These are phyloP conservation scores for Pichia gijzeniarum DNA, from an alignment of 805 yeast species.

Conservation along the genomic window DNA sequence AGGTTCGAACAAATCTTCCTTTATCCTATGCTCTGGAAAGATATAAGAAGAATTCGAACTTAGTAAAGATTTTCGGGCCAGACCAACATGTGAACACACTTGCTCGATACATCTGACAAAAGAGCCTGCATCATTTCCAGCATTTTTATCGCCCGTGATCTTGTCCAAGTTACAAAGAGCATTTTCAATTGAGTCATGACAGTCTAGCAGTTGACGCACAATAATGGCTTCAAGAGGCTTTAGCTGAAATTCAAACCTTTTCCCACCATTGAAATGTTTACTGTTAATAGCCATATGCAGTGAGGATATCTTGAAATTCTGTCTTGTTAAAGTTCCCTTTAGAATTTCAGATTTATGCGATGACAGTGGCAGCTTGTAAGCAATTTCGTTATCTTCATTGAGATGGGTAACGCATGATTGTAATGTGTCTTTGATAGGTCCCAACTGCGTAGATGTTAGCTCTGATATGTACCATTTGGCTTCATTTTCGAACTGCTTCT, in stretches of 20 bases:
- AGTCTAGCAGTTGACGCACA: constrained; percentile 36
- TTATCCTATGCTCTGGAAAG: constrained; percentile 50
- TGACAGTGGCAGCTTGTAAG: constrained; percentile 52
- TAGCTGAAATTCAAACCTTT: constrained; percentile 33
- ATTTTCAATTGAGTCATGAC: constrained; percentile 33
- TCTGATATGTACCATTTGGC: constrained; percentile 42
- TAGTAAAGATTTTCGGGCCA: constrained; percentile 34
- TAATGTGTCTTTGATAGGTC: constrained; percentile 40
- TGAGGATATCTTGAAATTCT: constrained; percentile 46
- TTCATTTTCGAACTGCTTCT: constrained; percentile 25
- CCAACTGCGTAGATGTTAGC: constrained; percentile 42
- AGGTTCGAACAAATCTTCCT: constrained; percentile 37
- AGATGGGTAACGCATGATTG: constrained; percentile 35
- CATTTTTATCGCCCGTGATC: constrained; percentile 19
- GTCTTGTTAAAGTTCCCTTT: constrained; percentile 55
- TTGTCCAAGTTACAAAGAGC: constrained; percentile 39
- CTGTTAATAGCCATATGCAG: constrained; percentile 35
- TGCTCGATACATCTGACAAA: constrained; percentile 22
- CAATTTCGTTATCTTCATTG: constrained; percentile 30
- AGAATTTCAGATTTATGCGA: constrained; percentile 48
- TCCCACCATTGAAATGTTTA: constrained; percentile 37
- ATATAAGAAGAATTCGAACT: constrained; percentile 49
- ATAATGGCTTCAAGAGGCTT: constrained; percentile 32
- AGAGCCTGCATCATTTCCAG: constrained; percentile 17
- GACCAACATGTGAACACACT: constrained; percentile 28